Evolutionary conservation across 2,329 filamentous ascomycete species (phyloP).

Genomic region (Exophiala phaeomuriformis): DNA sequence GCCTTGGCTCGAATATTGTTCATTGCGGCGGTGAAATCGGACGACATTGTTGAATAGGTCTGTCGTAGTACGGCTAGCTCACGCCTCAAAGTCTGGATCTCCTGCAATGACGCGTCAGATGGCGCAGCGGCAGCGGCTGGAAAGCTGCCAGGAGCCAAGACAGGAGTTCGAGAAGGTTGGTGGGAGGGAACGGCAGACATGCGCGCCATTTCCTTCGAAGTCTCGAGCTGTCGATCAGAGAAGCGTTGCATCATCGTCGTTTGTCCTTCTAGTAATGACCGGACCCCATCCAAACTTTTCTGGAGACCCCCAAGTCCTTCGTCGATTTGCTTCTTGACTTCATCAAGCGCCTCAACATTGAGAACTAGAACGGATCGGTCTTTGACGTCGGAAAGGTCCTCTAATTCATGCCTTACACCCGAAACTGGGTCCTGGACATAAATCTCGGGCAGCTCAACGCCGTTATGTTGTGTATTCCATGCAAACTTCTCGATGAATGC

Average conservation of each 20-base stretch:
- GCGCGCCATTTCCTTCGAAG: constrained; percentile 75
- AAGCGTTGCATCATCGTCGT: constrained; percentile 74
- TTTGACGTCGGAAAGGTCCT: constrained; percentile 87
- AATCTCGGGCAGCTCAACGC: constrained; percentile 86
- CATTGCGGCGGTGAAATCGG: constrained; percentile 85
- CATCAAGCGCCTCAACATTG: constrained; percentile 86
- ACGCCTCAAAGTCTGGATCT: constrained; percentile 73
- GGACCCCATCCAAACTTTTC: constrained; percentile 76
- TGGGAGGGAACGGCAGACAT: constrained; percentile 47
- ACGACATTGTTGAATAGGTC: constrained; percentile 84
- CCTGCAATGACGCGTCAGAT: constrained; percentile 54
- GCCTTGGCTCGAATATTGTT: constrained; percentile 74
- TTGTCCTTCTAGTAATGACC: constrained; percentile 76
- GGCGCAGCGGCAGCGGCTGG: constrained; percentile 24
- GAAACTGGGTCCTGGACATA: constrained; percentile 96
- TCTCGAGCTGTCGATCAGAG: constrained; percentile 82
- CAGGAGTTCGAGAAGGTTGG: constrained; percentile 29
- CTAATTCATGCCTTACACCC: constrained; percentile 91
- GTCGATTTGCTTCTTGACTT: constrained; percentile 93
- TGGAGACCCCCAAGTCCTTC: constrained; percentile 77
- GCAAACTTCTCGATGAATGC: constrained; percentile 99
- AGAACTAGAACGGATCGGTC: constrained; percentile 91
- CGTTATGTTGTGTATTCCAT: constrained; percentile 95
- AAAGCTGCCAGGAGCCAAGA: constrained; percentile 31
- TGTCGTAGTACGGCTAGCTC: constrained; percentile 89